These are phyloP conservation scores for Botrytis squamosa DNA, from an alignment of 2,329 filamentous ascomycete genomes.

Conservation along the genomic window DNA sequence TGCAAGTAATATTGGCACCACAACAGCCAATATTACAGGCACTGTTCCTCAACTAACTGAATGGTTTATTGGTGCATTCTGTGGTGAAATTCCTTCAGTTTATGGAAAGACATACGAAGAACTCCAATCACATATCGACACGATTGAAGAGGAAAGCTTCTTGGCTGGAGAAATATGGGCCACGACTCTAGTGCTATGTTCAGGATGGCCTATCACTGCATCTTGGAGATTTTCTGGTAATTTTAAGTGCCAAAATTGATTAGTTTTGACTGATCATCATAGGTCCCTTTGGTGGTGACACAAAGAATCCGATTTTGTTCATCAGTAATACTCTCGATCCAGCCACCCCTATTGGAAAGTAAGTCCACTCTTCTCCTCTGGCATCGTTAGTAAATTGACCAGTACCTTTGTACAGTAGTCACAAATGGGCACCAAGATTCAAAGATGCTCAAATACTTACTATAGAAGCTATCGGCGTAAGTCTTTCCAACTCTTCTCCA, in stretches of 20 bases:
- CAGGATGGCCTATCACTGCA: conserved; percentile 37
- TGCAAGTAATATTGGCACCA: background rate
- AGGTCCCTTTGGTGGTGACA: conserved; percentile 39
- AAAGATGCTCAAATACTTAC: conserved; percentile 46
- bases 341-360: conserved; percentile 34
- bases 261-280: background rate
- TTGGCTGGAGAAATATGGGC: conserved; percentile 45
- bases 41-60: background rate
- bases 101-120: conserved; percentile 7
- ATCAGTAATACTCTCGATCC: conserved; percentile 41
- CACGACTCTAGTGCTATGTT: conserved; percentile 38
- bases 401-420: conserved; percentile 24
- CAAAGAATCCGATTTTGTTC: conserved; percentile 40
- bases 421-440: conserved; percentile 40
- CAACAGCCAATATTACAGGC: background rate
- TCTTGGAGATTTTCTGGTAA: conserved; percentile 29
- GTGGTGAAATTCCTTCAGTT: background rate
- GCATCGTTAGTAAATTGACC: background rate
- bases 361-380: background rate
- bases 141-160: conserved; percentile 40
- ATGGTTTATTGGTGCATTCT: conserved; percentile 5
- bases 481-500: conserved; percentile 35
- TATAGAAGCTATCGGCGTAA: conserved; percentile 51
- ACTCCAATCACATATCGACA: background rate
- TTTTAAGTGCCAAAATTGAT: background rate